phyloP scores from a whole-genome alignment of 148 eudicot genomes.

The Suaeda aralocaspica region DNA sequence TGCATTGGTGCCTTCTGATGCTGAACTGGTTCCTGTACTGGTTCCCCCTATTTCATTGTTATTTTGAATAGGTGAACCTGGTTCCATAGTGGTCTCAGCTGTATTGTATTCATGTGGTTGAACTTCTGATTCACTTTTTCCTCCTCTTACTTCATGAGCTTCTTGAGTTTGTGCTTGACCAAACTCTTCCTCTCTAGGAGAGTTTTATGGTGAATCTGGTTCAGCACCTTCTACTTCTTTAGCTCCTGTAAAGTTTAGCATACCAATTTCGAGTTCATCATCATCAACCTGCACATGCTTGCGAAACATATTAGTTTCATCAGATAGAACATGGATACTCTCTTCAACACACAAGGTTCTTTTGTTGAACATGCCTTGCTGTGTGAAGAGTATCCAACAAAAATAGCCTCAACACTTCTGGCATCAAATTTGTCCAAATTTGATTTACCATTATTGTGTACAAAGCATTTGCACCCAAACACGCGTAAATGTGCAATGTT shows the following conservation, averaged over 20 bases:
- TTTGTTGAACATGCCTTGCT: no score
- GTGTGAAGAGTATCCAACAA: no score
- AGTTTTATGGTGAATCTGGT: neutral
- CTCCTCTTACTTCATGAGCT: no score
- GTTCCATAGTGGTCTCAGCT: no score
- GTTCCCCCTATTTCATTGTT: neutral
- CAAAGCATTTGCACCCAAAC: neutral
- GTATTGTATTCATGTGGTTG: no score
- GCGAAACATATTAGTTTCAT: no score
- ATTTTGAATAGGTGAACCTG: neutral
- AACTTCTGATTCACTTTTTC: neutral
- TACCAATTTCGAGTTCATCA: neutral
- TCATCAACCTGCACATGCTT: neutral
- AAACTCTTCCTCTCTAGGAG: no score
- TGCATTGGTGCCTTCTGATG: neutral
- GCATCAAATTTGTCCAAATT: neutral
- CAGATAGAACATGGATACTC: no score
- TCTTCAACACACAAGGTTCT: no score
- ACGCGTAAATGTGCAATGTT: neutral
- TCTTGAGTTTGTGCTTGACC: no score
- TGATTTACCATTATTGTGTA: neutral
- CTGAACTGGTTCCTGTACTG: neutral
- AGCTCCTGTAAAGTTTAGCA: neutral
- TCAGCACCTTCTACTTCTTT: no score
- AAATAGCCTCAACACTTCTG: neutral